Evolutionary conservation across 148 eudicot genomes (phyloP), one percentile per base, ranked within the genome.

Genomic region (Chenopodium berlandieri): DNA sequence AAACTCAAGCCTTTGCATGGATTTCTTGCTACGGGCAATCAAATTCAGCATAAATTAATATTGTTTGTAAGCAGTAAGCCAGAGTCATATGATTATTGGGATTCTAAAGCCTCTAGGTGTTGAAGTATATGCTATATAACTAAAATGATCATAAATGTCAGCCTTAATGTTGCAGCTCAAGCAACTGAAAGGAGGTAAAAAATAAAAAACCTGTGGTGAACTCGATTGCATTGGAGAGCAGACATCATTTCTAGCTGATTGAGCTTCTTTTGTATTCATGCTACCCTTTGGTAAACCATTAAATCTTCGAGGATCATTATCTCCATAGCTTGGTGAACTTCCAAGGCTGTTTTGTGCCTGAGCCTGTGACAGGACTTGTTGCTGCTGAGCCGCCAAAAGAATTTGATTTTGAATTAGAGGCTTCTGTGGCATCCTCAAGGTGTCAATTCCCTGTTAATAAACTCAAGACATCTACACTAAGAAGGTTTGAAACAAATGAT

Each of bases 171-270:
- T 34, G 22, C 44, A 4, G 44, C 23, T 56, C 47, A 79, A 23
- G 73, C 73, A 64, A 75, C 56, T 74, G 32, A 25, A 76, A 78
- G 54, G 73, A 79, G 73, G 60, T 27, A 60, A 50, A 9, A 60
- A 50, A 9, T 12, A 9, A 80, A 77, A 32, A 54, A 93, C 99
- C 99, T 95, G 95, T 64, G 97, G 92, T 58, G 99, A 94, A 89
- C 88, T 92, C n/a, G 94, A 85, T 76, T 93, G 99, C 82, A 88
- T 91, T 0, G 94, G 97, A 73, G 97, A 93, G 88, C 99, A 92
- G 74, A 91, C 97, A 80, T 95, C 99, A 82, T 91, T 95, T 88
- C 97, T 91, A 22, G 91, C 75, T 44, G 93, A 88, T 85, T 92
- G 99, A 79, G 90, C 97, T 88, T 95, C 98, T 89, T 95, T 93